Evolutionary conservation across 2,329 filamentous ascomycete species (phyloP).

Genomic region (Cyphellophora europaea): DNA sequence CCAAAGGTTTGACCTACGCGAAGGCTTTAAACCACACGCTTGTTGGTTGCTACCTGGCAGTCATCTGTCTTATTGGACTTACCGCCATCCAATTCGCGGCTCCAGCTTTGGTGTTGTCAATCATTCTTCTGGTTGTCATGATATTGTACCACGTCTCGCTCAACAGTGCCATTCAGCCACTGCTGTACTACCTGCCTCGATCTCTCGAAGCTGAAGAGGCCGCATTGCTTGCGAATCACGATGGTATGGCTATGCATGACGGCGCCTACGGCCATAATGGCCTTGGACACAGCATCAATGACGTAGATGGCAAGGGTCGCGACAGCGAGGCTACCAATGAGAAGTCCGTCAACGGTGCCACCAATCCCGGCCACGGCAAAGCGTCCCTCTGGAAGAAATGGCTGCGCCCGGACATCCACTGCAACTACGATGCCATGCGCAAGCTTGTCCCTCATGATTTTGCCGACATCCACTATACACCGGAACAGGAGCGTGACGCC

Average conservation of each 20-base stretch:
- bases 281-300: slow-evolving; percentile 16
- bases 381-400: slow-evolving; percentile 39
- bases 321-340: slow-evolving; percentile 10
- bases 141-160: slow-evolving; percentile 64
- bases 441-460: slow-evolving; percentile 55
- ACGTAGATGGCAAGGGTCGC: slow-evolving; percentile 10
- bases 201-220: slow-evolving; percentile 55
- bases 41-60: slow-evolving; percentile 71
- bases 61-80: slow-evolving; percentile 75
- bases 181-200: slow-evolving; percentile 70
- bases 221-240: slow-evolving; percentile 25
- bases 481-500: slow-evolving; percentile 55
- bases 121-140: slow-evolving; percentile 66
- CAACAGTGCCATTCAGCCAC: slow-evolving; percentile 62
- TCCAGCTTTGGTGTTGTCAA: slow-evolving; percentile 63
- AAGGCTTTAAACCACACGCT: slow-evolving; percentile 81
- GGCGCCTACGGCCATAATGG: neutral
- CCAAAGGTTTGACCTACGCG: slow-evolving; percentile 77
- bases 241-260: slow-evolving; percentile 1
- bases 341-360: slow-evolving; percentile 1
- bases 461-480: slow-evolving; percentile 50
- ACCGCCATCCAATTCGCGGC: slow-evolving; percentile 62
- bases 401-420: slow-evolving; percentile 68
- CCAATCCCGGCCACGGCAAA: slow-evolving; percentile 2
- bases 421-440: slow-evolving; percentile 62